A percentile compares a stretch with the other conserved stretches of the same genome.
phyloP scores from a whole-genome alignment of 2,329 filamentous ascomycete species.

The Albophoma yamanashiensis region DNA sequence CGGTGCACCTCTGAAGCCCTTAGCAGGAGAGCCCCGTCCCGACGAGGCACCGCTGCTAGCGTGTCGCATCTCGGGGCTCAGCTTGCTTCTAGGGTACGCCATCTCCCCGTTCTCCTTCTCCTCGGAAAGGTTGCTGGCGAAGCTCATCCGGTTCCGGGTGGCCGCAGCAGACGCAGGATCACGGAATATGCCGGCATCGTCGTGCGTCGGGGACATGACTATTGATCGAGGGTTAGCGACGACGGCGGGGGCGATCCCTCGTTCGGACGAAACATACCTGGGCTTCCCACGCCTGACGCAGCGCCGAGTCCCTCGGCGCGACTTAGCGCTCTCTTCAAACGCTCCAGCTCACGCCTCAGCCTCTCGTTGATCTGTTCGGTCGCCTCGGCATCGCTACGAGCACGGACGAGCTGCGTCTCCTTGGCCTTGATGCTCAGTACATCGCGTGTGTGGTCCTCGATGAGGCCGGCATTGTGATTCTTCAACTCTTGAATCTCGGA shows the following conservation, averaged over 20 bases:
- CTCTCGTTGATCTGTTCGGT: slow-evolving; percentile 80
- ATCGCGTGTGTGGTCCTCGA: slow-evolving; percentile 93
- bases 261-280: slow-evolving; percentile 14
- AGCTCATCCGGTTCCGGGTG: slow-evolving; percentile 45
- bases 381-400: slow-evolving; percentile 79
- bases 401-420: slow-evolving; percentile 90
- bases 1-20: slow-evolving; percentile 35
- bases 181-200: slow-evolving; percentile 51
- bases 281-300: slow-evolving; percentile 26
- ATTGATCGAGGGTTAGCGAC: slow-evolving; percentile 10
- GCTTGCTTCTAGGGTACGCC: slow-evolving; percentile 36
- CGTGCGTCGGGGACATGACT: slow-evolving; percentile 40
- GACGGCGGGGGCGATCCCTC: background rate
- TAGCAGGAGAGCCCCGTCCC: slow-evolving; percentile 48
- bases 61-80: slow-evolving; percentile 45
- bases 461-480: slow-evolving; percentile 91
- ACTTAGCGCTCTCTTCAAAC: slow-evolving; percentile 78
- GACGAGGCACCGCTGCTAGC: slow-evolving; percentile 38
- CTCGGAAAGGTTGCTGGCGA: slow-evolving; percentile 56
- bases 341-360: slow-evolving; percentile 78
- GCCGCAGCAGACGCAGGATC: slow-evolving; percentile 32
- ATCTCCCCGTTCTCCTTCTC: slow-evolving; percentile 64
- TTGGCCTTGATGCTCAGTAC: slow-evolving; percentile 96
- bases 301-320: slow-evolving; percentile 42
- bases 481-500: slow-evolving; percentile 91